phyloP scores from a whole-genome alignment of 2,329 filamentous ascomycete species.

The Fonsecaea multimorphosa region DNA sequence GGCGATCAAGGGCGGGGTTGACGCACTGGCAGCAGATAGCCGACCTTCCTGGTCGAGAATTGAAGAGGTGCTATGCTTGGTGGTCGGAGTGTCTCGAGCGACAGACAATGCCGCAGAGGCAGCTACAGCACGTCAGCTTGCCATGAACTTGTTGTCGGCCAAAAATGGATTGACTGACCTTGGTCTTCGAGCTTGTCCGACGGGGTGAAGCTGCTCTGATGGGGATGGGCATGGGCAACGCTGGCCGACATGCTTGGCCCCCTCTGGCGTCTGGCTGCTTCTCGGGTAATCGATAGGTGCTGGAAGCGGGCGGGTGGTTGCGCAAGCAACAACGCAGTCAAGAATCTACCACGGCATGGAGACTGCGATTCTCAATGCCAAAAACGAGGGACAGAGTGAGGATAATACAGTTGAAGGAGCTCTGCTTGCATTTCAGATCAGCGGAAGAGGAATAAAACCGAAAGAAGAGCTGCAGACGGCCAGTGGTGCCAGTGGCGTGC shows the following conservation, averaged over 20 bases:
- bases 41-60: slow-evolving; percentile 60
- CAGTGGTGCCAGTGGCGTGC: slow-evolving; percentile 24
- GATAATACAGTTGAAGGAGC: slow-evolving; percentile 2
- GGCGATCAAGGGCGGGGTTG: slow-evolving; percentile 22
- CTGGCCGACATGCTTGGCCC: slow-evolving; percentile 36
- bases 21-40: slow-evolving; percentile 63
- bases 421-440: slow-evolving; percentile 5
- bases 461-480: slow-evolving; percentile 18
- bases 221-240: slow-evolving; percentile 19
- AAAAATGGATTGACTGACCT: slow-evolving; percentile 35
- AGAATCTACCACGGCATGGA: slow-evolving; percentile 17
- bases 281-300: slow-evolving; percentile 6
- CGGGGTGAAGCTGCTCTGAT: slow-evolving; percentile 22
- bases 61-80: slow-evolving; percentile 40
- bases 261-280: slow-evolving; percentile 3
- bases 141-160: neutral
- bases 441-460: slow-evolving; percentile 8
- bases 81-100: slow-evolving; percentile 44
- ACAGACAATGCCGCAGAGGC: slow-evolving; percentile 67
- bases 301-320: slow-evolving; percentile 4
- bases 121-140: slow-evolving; percentile 47
- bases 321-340: slow-evolving; percentile 18
- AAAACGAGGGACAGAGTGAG: neutral
- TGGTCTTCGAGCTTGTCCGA: slow-evolving; percentile 48
- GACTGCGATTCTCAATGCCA: neutral